phyloP scores from a whole-genome alignment of 306 rosid species.

The Astragalus glycyphyllos region DNA sequence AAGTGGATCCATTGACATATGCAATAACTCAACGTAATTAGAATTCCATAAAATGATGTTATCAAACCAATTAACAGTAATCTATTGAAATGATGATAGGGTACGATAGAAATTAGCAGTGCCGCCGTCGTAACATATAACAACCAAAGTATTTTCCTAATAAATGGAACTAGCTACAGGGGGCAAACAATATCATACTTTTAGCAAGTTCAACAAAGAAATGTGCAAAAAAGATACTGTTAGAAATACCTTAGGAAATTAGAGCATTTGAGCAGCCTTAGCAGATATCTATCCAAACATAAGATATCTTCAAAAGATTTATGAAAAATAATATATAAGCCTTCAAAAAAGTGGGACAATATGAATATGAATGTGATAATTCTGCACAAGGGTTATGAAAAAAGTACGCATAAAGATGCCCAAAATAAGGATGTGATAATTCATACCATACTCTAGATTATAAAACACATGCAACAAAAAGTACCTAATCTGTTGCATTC shows the following conservation, averaged over 20 bases:
- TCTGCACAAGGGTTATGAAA: constrained; percentile 49
- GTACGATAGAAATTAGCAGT: too few species aligned
- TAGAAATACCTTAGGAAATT: constrained; percentile 74
- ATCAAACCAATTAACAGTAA: too few species aligned
- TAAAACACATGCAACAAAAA: background rate
- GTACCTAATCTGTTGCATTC: too few species aligned
- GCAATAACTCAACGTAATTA: too few species aligned
- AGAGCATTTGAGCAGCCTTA: constrained; percentile 89
- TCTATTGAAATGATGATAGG: too few species aligned
- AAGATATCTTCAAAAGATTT: constrained; percentile 69
- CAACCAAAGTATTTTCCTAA: constrained; percentile 6
- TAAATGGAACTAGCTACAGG: background rate
- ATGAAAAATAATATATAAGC: constrained; percentile 9
- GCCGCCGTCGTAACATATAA: background rate
- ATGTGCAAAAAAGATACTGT: background rate
- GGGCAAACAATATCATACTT: background rate
- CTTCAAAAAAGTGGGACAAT: constrained; percentile 4
- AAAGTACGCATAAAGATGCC: constrained; percentile 25
- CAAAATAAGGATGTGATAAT: background rate
- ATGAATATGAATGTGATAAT: background rate
- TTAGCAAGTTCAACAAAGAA: constrained; percentile 1
- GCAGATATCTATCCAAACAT: constrained; percentile 81
- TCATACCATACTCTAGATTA: constrained; percentile 15
- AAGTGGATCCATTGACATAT: too few species aligned
- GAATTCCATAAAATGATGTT: too few species aligned